Evolutionary conservation across 768 basidiomycete species (phyloP).

Genomic region (Hysterangium stoloniferum): DNA sequence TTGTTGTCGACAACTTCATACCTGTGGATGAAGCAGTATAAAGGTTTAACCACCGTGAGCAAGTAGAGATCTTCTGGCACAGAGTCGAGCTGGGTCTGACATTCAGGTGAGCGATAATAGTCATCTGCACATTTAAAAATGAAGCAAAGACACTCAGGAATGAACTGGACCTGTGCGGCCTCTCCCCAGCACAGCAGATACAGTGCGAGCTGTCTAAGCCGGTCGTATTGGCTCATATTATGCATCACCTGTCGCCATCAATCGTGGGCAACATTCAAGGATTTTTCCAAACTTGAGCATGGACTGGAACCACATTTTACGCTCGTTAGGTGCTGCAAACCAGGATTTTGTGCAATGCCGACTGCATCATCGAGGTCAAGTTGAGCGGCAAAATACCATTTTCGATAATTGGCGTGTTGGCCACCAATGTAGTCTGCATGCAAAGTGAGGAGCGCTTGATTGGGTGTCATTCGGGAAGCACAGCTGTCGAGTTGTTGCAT

Average conservation of each 20-base stretch:
- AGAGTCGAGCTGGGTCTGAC: conserved; percentile 84
- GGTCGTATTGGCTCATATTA: conserved; percentile 97
- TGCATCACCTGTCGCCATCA: conserved; percentile 98
- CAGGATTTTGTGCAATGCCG: conserved; percentile 86
- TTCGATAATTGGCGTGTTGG: conserved; percentile 96
- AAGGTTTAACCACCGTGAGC: conserved; percentile 80
- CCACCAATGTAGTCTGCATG: conserved; percentile 99
- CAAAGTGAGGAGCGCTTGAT: conserved; percentile 88
- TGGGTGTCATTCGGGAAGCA: conserved; percentile 94
- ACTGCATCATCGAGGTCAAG: conserved; percentile 97
- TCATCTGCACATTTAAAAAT: conserved; percentile 99
- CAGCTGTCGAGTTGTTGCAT: conserved; percentile 98
- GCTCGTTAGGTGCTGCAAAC: conserved; percentile 75
- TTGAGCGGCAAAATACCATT: conserved; percentile 99
- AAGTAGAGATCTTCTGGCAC: conserved; percentile 96
- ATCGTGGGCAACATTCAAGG: conserved; percentile 75
- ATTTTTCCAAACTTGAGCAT: conserved; percentile 49
- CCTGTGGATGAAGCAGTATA: conserved; percentile 95
- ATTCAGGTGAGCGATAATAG: conserved; percentile 98
- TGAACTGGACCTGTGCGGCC: conserved; percentile 93
- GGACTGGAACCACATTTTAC: conserved; percentile 51
- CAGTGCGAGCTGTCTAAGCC: conserved; percentile 91
- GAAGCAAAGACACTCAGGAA: conserved; percentile 96
- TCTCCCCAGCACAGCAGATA: conserved; percentile 98
- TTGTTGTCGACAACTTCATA: conserved; percentile 95